These are phyloP conservation scores for Malassezia globosa DNA, from an alignment of 1,284 basidiomycete species.

Conservation along the genomic window DNA sequence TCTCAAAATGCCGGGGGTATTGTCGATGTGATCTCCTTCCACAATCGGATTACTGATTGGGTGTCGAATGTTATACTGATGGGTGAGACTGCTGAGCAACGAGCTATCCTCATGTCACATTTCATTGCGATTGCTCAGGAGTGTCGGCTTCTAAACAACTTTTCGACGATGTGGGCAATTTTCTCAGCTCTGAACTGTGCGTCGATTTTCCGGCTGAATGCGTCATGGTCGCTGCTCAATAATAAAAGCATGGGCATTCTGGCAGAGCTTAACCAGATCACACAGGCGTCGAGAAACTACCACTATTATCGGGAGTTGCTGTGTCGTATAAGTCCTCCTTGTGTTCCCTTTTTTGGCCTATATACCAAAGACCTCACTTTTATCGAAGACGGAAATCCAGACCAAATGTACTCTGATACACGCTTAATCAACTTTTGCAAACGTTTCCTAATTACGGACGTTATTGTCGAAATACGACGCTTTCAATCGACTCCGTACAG, in stretches of 20 bases:
- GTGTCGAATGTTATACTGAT: constrained; percentile 77
- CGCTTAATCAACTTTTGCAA: constrained; percentile 87
- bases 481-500: constrained; percentile 79
- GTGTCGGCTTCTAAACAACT: constrained; percentile 81
- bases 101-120: constrained; percentile 2
- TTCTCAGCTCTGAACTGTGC: constrained; percentile 88
- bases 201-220: constrained; percentile 78
- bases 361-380: constrained; percentile 91
- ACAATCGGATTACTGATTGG: constrained; percentile 62
- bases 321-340: constrained; percentile 75
- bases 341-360: constrained; percentile 95
- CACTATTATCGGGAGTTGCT: constrained; percentile 77
- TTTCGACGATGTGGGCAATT: constrained; percentile 88
- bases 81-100: constrained; percentile 51
- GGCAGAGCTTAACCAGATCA: constrained; percentile 64
- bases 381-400: constrained; percentile 94
- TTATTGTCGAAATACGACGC: constrained; percentile 88
- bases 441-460: constrained; percentile 79
- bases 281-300: constrained; percentile 85
- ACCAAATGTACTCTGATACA: constrained; percentile 57
- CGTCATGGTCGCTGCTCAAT: constrained; percentile 85
- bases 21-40: constrained; percentile 63
- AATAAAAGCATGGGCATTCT: constrained; percentile 50
- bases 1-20: constrained; percentile 58
- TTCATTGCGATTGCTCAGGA: background rate